A percentile compares a stretch with the other conserved stretches of the same genome.
Conservation (phyloP, 441 rosid species). For the Metrosideros polymorpha region DNA sequence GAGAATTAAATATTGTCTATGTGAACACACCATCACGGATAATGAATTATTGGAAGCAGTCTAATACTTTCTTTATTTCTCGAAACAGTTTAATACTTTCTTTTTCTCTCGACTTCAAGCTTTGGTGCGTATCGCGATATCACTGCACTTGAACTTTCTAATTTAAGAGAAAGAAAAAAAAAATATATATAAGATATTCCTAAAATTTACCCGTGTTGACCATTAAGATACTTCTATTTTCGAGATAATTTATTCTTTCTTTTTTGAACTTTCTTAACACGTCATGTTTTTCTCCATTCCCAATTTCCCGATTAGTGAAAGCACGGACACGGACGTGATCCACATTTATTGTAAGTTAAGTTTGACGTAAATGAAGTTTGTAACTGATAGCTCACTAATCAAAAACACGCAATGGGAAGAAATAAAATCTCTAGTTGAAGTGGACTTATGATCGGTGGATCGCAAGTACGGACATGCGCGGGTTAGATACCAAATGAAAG, state of each 20-base stretch:
- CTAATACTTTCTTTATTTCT: neutral
- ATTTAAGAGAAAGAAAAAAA: too few relatives aligned
- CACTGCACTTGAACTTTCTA: neutral
- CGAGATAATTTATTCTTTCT: neutral
- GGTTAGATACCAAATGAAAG: neutral
- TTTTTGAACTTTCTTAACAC: neutral
- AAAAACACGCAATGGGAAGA: accelerated
- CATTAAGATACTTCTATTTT: neutral
- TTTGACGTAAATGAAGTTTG: neutral
- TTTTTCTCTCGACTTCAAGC: neutral
- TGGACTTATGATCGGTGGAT: accelerated
- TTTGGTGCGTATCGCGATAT: accelerated
- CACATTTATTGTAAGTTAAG: neutral
- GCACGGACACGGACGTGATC: accelerated
- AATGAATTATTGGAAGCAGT: neutral
- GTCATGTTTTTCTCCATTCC: accelerated
- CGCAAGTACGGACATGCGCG: neutral
- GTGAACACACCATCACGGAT: neutral
- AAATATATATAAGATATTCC: neutral
- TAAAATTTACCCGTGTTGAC: neutral
- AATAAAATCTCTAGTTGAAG: neutral
- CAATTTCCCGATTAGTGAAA: neutral
- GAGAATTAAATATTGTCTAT: neutral
- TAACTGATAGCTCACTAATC: accelerated
- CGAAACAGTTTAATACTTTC: too few relatives aligned